These are phyloP conservation scores for Geotrichum citri-aurantii DNA, from an alignment of 1,139 yeast species.

Conservation along the genomic window DNA sequence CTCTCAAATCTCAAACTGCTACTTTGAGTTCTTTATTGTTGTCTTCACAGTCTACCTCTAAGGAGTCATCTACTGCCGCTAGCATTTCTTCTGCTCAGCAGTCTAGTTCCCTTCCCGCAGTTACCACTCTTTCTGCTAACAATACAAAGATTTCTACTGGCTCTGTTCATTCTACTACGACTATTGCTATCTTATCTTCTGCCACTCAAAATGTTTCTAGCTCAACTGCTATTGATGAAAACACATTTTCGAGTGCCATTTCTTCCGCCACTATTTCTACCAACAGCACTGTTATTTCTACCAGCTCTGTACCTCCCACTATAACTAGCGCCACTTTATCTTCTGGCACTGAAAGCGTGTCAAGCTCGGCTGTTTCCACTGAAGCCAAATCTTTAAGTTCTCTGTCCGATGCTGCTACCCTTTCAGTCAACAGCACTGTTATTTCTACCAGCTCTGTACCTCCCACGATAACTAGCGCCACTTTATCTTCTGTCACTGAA, in stretches of 20 bases:
- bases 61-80: neutral
- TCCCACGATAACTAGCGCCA: neutral
- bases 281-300: too few relatives aligned
- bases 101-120: neutral
- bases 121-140: neutral
- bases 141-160: too few relatives aligned
- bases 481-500: neutral
- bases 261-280: too few relatives aligned
- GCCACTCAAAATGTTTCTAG: neutral
- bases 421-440: neutral
- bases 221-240: neutral
- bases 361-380: too few relatives aligned
- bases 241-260: neutral
- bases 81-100: neutral
- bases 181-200: neutral
- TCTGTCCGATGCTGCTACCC: neutral
- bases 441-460: too few relatives aligned
- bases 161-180: neutral
- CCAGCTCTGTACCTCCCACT: too few relatives aligned
- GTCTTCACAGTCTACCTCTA: neutral
- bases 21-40: neutral
- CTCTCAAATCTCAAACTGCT: neutral
- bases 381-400: too few relatives aligned
- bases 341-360: too few relatives aligned
- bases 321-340: too few relatives aligned